Percentiles rank a stretch among this genome's conserved stretches.
Evolutionary conservation across 1,284 basidiomycete genomes (phyloP).

Genomic region (Pseudozyma hubeiensis): DNA sequence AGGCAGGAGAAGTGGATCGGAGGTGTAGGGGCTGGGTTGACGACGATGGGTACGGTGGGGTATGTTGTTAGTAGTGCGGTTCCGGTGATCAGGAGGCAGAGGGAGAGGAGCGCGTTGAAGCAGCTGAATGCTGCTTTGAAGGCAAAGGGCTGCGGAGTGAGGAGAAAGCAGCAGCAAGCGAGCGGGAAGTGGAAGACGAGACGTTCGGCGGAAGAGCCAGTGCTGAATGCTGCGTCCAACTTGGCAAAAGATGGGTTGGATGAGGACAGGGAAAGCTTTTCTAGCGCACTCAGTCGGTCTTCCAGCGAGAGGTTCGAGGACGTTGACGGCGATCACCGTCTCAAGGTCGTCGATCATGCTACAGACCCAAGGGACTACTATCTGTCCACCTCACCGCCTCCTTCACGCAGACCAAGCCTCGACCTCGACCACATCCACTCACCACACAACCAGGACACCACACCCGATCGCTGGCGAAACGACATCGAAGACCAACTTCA

Average conservation of each 20-base stretch:
- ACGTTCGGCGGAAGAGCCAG: background rate
- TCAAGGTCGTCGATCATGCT: too few relatives aligned
- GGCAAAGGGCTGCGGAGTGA: too few relatives aligned
- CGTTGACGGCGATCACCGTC: slow-evolving; percentile 1
- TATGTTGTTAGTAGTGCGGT: slow-evolving; percentile 13
- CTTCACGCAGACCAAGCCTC: background rate
- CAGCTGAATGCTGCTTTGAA: background rate
- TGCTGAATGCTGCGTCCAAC: background rate
- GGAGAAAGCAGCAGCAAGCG: background rate
- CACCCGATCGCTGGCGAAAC: background rate
- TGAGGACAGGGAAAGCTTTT: slow-evolving; percentile 8
- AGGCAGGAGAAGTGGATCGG: slow-evolving; percentile 2
- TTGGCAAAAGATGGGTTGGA: background rate
- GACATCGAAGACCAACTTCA: slow-evolving; percentile 3
- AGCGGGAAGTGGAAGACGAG: background rate
- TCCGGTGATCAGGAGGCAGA: background rate
- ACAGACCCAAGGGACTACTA: too few relatives aligned
- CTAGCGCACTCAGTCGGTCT: slow-evolving; percentile 1
- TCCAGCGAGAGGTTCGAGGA: slow-evolving; percentile 9
- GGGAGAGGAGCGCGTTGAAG: background rate
- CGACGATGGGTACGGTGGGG: slow-evolving; percentile 2
- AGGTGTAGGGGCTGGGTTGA: slow-evolving; percentile 4
- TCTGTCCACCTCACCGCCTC: background rate
- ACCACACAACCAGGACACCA: too few relatives aligned
- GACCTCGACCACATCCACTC: too few relatives aligned